Evolutionary conservation across 148 eudicot genomes (phyloP), one percentile per base, ranked within the genome.

Genomic region (Chenopodium suecicum): DNA sequence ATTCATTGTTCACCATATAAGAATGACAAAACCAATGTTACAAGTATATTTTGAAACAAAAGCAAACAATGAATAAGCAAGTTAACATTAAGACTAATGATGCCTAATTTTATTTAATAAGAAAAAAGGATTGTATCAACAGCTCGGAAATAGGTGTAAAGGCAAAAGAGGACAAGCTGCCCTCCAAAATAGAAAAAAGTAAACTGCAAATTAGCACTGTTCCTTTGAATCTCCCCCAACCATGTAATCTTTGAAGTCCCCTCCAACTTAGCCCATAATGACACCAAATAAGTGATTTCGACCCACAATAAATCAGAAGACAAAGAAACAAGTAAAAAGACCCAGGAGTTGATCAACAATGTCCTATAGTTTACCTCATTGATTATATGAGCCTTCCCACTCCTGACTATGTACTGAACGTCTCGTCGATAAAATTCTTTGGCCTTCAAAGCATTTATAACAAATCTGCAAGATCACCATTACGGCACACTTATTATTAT

Each of bases 371-470:
- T 67, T 87, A 96, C 99, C 99, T 97, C 99, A 78, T 97, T 97
- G 68, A 97, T 90, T 82, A 97, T 94, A 48, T 94, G 89, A 88
- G 95, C 99, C 83, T 90, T 91, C 83, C 95, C 99, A 77, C 94
- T 86, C 80, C 92, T 92, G 47, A 94, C 97, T 77, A 97, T 97
- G 89, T 97, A 97, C 77, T 97, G 94, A 69, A 92, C 94, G 79
- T 97, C 99, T 75, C 90, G 86, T 78, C 93, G 86, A 78, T 92
- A 97, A 85, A 97, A 97, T 87, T 97, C 99, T 83, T 97, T 97
- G 62, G 99, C 98, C 89, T 92, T 97, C 87, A 97, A 85, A 85
- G 97, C 97, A 89, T 90, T 97, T 81, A 91, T 67, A 69, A 94
- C 98, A 90, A 97, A 97, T 84, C 99, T 96, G 91, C 85, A 85